phyloP scores from a whole-genome alignment of 2,329 filamentous ascomycete species.

The Pestalotiopsis sp. region DNA sequence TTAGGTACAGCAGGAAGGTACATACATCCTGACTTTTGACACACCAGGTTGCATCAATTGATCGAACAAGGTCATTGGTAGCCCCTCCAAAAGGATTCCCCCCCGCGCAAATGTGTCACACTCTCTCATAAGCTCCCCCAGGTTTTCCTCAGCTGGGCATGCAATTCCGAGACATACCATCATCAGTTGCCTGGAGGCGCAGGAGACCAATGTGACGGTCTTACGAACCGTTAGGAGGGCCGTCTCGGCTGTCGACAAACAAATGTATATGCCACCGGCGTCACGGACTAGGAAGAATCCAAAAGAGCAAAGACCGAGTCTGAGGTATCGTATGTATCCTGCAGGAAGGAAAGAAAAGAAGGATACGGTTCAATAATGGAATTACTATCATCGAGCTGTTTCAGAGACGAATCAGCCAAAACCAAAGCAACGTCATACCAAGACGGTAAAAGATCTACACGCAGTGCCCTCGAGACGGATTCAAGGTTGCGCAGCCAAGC shows the following conservation, averaged over 20 bases:
- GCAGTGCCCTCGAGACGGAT: background rate
- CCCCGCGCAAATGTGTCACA: background rate
- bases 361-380: background rate
- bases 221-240: background rate
- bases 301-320: background rate
- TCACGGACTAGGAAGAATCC: background rate
- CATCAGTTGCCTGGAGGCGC: background rate
- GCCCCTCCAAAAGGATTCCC: background rate
- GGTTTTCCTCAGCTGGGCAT: background rate
- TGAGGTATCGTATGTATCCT: background rate
- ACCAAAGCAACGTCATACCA: background rate
- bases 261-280: background rate
- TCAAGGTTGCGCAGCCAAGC: conserved; percentile 8
- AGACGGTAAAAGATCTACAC: background rate
- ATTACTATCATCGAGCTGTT: background rate
- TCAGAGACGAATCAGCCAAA: background rate
- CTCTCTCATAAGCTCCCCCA: background rate
- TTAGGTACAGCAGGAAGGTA: no score
- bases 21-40: no score
- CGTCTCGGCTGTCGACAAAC: background rate
- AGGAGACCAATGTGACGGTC: background rate
- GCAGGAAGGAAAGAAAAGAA: background rate
- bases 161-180: background rate
- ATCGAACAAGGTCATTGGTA: background rate
- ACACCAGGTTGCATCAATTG: no score